Conservation (phyloP, 1,284 basidiomycete species). For the Ganoderma sinense region DNA sequence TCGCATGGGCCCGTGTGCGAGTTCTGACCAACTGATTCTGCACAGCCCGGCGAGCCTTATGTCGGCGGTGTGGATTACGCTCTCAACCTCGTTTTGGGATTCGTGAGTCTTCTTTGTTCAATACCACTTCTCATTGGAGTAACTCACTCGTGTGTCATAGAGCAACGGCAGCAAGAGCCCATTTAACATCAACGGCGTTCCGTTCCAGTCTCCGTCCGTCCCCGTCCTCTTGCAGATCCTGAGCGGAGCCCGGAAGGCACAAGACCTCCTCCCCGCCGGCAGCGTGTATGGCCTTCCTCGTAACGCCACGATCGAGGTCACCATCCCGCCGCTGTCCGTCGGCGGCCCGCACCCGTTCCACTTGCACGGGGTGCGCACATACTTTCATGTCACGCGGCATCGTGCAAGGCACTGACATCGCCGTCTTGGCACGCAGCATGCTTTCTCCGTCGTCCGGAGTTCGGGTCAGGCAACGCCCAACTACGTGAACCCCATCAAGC, state of each 20-base stretch:
- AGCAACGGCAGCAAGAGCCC: no score
- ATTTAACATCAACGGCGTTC: slow-evolving; percentile 34
- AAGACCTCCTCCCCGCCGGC: slow-evolving; percentile 41
- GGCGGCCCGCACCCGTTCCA: slow-evolving; percentile 45
- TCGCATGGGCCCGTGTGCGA: background rate
- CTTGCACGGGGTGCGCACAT: slow-evolving; percentile 44
- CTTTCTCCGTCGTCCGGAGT: slow-evolving; percentile 34
- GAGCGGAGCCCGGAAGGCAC: slow-evolving; percentile 39
- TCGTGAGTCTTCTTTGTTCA: slow-evolving; percentile 34
- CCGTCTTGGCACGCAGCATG: slow-evolving; percentile 19
- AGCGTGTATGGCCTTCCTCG: slow-evolving; percentile 38
- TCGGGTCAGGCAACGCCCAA: slow-evolving; percentile 39
- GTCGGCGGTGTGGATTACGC: background rate
- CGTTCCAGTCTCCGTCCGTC: slow-evolving; percentile 37
- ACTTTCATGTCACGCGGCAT: background rate
- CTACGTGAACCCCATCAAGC: slow-evolving; percentile 46
- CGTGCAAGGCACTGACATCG: background rate
- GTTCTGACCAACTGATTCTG: background rate
- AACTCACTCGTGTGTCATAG: background rate
- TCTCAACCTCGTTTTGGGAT: background rate
- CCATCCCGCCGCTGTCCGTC: slow-evolving; percentile 37
- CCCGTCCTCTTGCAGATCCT: slow-evolving; percentile 49
- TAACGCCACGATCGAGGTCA: slow-evolving; percentile 45
- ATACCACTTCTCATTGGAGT: no score
- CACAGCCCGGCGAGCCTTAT: slow-evolving; percentile 37